A percentile compares a stretch with the other conserved stretches of the same genome.
Conservation (phyloP, 345 rosid species). For the Gynandropsis gynandra region DNA sequence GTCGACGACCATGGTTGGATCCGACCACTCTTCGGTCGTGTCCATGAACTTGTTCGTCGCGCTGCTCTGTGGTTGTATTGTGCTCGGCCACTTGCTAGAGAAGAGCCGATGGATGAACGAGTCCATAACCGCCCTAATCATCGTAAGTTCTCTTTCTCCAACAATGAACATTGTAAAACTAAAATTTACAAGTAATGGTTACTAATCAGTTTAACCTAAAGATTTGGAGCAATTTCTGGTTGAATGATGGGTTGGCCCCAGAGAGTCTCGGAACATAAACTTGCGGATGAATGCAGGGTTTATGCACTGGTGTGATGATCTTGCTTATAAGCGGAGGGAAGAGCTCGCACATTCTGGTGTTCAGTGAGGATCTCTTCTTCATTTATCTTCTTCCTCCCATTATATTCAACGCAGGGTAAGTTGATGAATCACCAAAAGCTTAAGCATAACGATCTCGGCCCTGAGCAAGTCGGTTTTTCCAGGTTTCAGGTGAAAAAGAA, state of each 20-base stretch:
- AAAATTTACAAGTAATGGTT: no score
- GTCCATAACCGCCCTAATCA: conserved; percentile 85
- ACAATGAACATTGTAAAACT: not conserved
- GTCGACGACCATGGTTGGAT: conserved; percentile 27
- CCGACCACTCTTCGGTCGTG: conserved; percentile 74
- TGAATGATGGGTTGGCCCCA: no score
- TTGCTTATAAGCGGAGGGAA: conserved; percentile 71
- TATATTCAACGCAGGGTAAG: conserved; percentile 94
- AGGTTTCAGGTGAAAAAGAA: conserved; percentile 99
- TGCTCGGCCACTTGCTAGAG: conserved; percentile 82
- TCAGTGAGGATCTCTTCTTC: conserved; percentile 95
- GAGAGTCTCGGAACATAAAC: not conserved
- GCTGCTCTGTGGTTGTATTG: conserved; percentile 73
- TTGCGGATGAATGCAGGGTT: conserved; percentile 42
- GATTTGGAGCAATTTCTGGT: no score
- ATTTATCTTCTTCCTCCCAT: conserved; percentile 98
- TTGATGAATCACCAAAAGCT: not conserved
- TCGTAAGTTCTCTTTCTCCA: conserved; percentile 39
- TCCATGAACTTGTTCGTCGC: conserved; percentile 89
- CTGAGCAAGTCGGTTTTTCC: conserved; percentile 17
- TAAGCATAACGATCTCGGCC: no score
- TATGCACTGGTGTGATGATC: conserved; percentile 80
- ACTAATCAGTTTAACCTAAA: no score
- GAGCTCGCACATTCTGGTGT: conserved; percentile 74
- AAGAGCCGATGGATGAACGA: conserved; percentile 86